Percentiles rank a stretch among this genome's conserved stretches.
phyloP scores from a whole-genome alignment of 257 asterid genomes.

The Verbena officinalis region DNA sequence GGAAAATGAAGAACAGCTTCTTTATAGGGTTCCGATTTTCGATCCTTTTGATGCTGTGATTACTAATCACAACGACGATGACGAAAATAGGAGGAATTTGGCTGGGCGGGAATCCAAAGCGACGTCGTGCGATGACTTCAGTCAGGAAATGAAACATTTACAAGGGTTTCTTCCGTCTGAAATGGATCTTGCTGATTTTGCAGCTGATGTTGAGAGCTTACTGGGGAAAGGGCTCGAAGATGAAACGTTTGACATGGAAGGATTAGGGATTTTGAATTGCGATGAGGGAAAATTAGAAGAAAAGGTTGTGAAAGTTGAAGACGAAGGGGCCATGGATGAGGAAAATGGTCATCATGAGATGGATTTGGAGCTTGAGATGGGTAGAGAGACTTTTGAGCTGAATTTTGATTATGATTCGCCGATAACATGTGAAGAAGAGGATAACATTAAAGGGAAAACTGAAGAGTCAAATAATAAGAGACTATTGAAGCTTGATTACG shows the following conservation, averaged over 20 bases:
- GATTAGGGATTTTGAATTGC: constrained; percentile 56
- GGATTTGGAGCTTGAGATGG: constrained; percentile 35
- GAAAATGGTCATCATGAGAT: background rate
- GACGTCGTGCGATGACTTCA: background rate
- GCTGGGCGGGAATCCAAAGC: constrained; percentile 23
- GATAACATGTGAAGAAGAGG: constrained; percentile 33
- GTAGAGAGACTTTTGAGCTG: constrained; percentile 47
- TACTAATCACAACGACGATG: background rate
- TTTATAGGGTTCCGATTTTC: constrained; percentile 65
- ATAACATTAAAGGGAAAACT: constrained; percentile 2
- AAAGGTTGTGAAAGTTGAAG: constrained; percentile 47
- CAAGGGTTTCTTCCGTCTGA: constrained; percentile 64
- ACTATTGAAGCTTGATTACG: constrained; percentile 66
- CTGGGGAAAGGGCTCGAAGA: constrained; percentile 78
- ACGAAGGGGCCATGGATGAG: constrained; percentile 13
- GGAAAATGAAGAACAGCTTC: constrained; percentile 65
- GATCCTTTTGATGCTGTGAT: constrained; percentile 43
- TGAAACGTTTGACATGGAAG: constrained; percentile 68
- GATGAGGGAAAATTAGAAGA: background rate
- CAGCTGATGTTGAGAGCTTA: constrained; percentile 81
- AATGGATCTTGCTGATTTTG: constrained; percentile 73
- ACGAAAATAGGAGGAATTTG: background rate
- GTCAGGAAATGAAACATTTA: constrained; percentile 26
- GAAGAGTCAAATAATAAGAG: constrained; percentile 22
- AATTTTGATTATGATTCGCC: constrained; percentile 56